These are phyloP conservation scores for Pyrus hybrid DNA, from an alignment of 331 rosid genomes.

Conservation along the genomic window DNA sequence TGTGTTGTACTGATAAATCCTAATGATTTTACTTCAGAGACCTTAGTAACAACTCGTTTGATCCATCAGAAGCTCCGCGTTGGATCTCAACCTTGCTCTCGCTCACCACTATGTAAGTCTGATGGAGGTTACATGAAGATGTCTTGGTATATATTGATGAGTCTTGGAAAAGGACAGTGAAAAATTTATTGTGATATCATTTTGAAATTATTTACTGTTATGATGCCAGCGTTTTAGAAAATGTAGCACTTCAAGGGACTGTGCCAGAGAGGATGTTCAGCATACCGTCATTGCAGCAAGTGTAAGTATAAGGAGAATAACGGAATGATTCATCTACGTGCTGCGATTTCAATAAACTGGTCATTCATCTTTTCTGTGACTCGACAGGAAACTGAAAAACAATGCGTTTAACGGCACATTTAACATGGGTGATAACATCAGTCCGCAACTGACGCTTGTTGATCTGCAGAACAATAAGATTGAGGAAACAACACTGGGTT, in stretches of 20 bases:
- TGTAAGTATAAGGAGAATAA: background rate
- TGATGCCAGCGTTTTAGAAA: slow-evolving; percentile 50
- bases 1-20: slow-evolving; percentile 4
- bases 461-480: slow-evolving; percentile 76
- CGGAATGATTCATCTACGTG: background rate
- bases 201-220: background rate
- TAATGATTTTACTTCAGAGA: slow-evolving; percentile 41
- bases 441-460: slow-evolving; percentile 59
- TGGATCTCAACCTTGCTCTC: slow-evolving; percentile 60
- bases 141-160: background rate
- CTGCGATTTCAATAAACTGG: background rate
- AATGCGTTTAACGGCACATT: slow-evolving; percentile 49
- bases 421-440: slow-evolving; percentile 49
- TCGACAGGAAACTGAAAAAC: slow-evolving; percentile 61
- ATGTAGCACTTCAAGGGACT: slow-evolving; percentile 58
- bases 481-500: slow-evolving; percentile 28
- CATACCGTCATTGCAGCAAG: background rate
- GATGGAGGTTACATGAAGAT: background rate
- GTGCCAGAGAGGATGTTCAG: background rate
- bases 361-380: background rate
- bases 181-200: slow-evolving; percentile 3
- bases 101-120: slow-evolving; percentile 83
- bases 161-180: background rate
- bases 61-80: slow-evolving; percentile 52
- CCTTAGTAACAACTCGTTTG: slow-evolving; percentile 80